Evolutionary conservation across 2,329 filamentous ascomycete species (phyloP), one percentile per base, ranked within the genome.

Genomic region (Chaetomium globosum): DNA sequence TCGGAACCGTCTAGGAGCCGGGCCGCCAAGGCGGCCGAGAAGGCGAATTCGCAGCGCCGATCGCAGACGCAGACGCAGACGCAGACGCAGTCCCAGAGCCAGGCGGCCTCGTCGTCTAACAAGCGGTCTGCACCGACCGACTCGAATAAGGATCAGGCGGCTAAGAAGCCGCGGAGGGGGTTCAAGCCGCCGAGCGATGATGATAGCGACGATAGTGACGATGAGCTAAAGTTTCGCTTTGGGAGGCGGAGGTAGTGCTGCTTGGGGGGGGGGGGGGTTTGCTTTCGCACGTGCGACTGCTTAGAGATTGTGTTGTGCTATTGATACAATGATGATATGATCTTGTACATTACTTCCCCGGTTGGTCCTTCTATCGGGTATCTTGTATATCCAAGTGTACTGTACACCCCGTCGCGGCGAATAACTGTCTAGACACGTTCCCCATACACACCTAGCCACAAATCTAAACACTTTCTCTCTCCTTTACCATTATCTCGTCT

Each of bases 211-310:
- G 73, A 85, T 39, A 85, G 82, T 66, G 84, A 86, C 53, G 84
- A 86, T 65, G 84, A 82, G 70, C 77, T 85, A 59, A 81, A 81
- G 69, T 87, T 87, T 71, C 79, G 80, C 61, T 87, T 87, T 72
- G 80, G 83, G 33, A 81, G 80, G 73, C 78, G 83, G 71, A 78
- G 78, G 71, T 82, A 73, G 60, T 58, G 13, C 16, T 49, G 36
- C 26, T 7, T 28, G 8, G 30, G 10, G 4, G 13, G 39, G 7
- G 19, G 13, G 5, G 19, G 5, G n/a, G n/a, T n/a, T 43, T 16
- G 39, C 16, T 23, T 30, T 26, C 28, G 23, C 33, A 26, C 48
- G 2, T 23, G 54, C 12, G 30, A n/a, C 23, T 62, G 56, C 55
- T 51, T 23, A 21, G 46, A 48, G 46, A 48, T 48, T 48, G 46